Evolutionary conservation across 805 yeast genomes (phyloP), one percentile per base, ranked within the genome.

Genomic region (Metschnikowia koreensis): DNA sequence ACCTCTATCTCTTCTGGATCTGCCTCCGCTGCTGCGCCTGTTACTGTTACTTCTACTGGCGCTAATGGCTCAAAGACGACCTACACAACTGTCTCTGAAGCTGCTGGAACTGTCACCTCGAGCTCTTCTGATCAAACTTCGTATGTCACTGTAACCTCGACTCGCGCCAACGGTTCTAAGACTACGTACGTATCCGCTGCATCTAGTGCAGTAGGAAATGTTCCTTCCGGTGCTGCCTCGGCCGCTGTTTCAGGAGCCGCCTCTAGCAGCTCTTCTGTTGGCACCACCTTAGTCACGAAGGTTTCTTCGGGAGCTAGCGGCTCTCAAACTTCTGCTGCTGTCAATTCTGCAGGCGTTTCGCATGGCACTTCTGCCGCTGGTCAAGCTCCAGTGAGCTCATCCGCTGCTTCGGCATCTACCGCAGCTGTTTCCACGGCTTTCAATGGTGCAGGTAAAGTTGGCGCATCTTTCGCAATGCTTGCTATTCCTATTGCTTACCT

Each of bases 401-500:
- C 33, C 10, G 33, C 33, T 29, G 7, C 33, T 29, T 29, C 33
- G 10, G 10, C 33, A 7, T 29, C 33, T 29, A n/a, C 50, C 15
- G 47, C 54, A 41, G 51, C 50, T 41, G 52, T 52, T 42, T 44
- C 54, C 52, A 47, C 60, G 38, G 36, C 53, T 41, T 45, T 51
- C 56, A 58, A 55, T 51, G 55, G 58, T 42, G 64, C 58, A 47
- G 67, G 61, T 36, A 54, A 50, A 54, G 40, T 56, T 31, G 62
- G 63, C 41, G 63, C 66, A 29, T 67, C 73, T 26, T 52, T 63
- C 54, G 73, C 72, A 40, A 50, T 65, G 41, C 58, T 64, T 43
- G 65, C 69, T 53, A 54, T 70, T 44, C 69, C 75, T 50, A 65
- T 68, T 53, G 75, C 70, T 50, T 67, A 66, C 66, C 65, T 71